Percentiles rank a stretch among this genome's conserved stretches.
Conservation (phyloP, 441 rosid genomes). For the Iberis amara region DNA sequence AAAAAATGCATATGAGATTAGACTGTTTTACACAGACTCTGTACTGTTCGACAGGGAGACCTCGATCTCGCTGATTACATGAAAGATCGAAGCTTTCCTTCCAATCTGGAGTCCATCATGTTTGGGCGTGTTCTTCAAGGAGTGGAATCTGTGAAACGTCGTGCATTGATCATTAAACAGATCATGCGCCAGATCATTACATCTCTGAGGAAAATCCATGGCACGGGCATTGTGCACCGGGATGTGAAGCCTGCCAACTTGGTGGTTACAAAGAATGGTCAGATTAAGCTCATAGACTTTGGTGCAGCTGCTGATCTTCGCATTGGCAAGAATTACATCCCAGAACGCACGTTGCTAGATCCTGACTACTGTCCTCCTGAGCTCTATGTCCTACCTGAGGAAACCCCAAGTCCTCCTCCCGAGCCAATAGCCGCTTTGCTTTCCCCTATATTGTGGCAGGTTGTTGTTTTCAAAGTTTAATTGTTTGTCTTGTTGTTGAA, state of each 20-base stretch:
- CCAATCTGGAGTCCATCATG: conserved; percentile 77
- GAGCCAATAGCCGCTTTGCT: conserved; percentile 90
- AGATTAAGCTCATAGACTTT: conserved; percentile 90
- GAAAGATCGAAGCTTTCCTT: conserved; percentile 80
- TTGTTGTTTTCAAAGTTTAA: conserved; percentile 30
- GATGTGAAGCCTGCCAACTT: conserved; percentile 91
- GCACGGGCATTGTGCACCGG: conserved; percentile 82
- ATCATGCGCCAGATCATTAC: conserved; percentile 85
- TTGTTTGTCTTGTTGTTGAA: not conserved
- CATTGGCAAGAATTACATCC: conserved; percentile 84
- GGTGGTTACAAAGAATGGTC: conserved; percentile 85
- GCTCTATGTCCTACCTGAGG: conserved; percentile 86
- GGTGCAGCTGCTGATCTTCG: conserved; percentile 98
- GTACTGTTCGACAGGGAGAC: conserved; percentile 68
- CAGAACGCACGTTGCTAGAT: conserved; percentile 60
- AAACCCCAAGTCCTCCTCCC: conserved; percentile 93
- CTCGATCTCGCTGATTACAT: conserved; percentile 76
- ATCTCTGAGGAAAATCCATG: conserved; percentile 81
- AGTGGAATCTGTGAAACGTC: conserved; percentile 61
- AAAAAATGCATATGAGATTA: too few species aligned
- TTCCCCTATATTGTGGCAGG: conserved; percentile 95
- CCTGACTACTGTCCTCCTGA: conserved; percentile 95
- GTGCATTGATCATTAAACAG: conserved; percentile 84
- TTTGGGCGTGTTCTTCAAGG: conserved; percentile 80
- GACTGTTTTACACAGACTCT: too few species aligned